Base-by-base conservation (phyloP, 108 stramenopile genomes). In the Skeletonema potamos region DNA sequence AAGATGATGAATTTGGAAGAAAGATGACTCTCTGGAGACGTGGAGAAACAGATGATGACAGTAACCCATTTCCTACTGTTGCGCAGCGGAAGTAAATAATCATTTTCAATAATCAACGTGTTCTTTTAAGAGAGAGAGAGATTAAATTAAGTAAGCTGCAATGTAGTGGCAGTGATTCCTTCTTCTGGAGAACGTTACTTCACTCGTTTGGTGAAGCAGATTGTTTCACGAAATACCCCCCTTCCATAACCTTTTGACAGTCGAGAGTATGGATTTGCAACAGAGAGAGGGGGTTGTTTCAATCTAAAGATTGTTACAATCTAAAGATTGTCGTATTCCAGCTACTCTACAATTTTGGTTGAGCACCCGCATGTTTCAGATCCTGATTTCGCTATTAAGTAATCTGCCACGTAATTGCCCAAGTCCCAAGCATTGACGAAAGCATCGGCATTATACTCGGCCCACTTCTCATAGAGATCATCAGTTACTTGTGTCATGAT, bases 361-460 rank as follows among this genome's bases (percentile, higher is more conserved):
- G 91, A 87, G 68, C 92, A 93, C 8, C 81, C 88, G 62, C 92
- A 93, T 13, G 84, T 84, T 67, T 93, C 92, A 29, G 77, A 68
- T 27, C 92, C 92, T 33, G 81, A 76, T 18, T 79, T 72, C 11
- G 86, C 44, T 27, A 83, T 84, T 54, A 93, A 68, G 64, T 91
- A 94, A 64, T 94, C 93, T 13, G 89, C 80, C 41, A 87, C 88
- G 55, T 94, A 94, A 54, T 91, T 94, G 3, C 86, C 87, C 58
- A 91, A 54, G 77, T 94, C 93, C 88, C 88, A 94, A 7, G 90
- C 86, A 69, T 87, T 90, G 6, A 94, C 89, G 74, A 94, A 94
- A n/a, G 90, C 89, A 78, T 94, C 93, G 3, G 82, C 74, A 46
- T 94, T 81, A 54, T 87, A 94, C 33, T 86, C 77, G 11, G 70